A percentile compares a stretch with the other conserved stretches of the same genome.
Evolutionary conservation across 108 stramenopile genomes (phyloP).

Genomic region (Skeletonema marinoi): DNA sequence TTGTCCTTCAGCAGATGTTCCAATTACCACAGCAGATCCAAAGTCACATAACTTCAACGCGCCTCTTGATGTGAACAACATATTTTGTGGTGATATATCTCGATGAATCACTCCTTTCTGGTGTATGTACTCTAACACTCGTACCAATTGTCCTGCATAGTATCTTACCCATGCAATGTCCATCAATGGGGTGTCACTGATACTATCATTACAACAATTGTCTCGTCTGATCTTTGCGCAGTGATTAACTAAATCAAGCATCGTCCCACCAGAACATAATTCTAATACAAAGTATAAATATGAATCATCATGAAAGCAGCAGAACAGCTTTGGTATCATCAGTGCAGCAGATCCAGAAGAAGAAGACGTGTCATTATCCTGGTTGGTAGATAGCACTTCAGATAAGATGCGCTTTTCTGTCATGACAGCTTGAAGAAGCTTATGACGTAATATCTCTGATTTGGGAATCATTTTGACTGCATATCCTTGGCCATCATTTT

Average conservation of each 20-base stretch:
- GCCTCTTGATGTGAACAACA: constrained; percentile 30
- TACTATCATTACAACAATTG: too few relatives aligned
- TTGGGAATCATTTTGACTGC: constrained; percentile 43
- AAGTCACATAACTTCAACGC: constrained; percentile 41
- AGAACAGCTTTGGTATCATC: constrained; percentile 23
- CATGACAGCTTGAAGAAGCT: constrained; percentile 24
- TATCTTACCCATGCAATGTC: constrained; percentile 27
- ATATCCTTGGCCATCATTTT: constrained; percentile 7
- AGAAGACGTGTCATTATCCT: background rate
- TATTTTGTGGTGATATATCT: constrained; percentile 46
- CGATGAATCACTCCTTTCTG: constrained; percentile 37
- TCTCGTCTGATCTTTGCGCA: background rate
- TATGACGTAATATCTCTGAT: constrained; percentile 28
- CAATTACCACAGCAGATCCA: constrained; percentile 31
- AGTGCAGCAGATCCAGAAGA: background rate
- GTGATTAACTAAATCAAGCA: constrained; percentile 17
- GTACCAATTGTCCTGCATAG: constrained; percentile 39
- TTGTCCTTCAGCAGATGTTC: background rate
- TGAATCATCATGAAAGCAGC: constrained; percentile 34
- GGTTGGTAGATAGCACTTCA: background rate
- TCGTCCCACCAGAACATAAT: constrained; percentile 43
- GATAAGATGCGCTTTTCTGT: constrained; percentile 29
- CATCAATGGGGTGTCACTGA: constrained; percentile 12
- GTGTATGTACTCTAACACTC: constrained; percentile 40
- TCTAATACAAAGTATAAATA: constrained; percentile 48